Evolutionary conservation across 2,329 filamentous ascomycete species (phyloP).

Genomic region (Trichocomaceae sp.): DNA sequence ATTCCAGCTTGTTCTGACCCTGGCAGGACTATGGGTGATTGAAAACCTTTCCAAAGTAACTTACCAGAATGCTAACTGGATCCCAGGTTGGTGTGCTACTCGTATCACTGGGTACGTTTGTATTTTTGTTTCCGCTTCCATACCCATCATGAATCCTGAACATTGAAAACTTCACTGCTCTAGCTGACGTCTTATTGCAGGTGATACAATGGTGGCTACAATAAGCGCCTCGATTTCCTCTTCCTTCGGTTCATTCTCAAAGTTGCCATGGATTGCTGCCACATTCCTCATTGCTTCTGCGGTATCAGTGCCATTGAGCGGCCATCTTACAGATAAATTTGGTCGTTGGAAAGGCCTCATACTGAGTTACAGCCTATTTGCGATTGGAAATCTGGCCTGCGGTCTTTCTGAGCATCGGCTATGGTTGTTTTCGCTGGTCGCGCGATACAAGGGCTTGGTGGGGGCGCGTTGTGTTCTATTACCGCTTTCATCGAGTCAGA

Average conservation of each 20-base stretch:
- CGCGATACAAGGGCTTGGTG: constrained; percentile 75
- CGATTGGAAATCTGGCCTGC: constrained; percentile 47
- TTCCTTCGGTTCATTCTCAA: constrained; percentile 70
- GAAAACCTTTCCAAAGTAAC: no score
- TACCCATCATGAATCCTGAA: no score
- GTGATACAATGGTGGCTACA: constrained; percentile 73
- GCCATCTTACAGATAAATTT: constrained; percentile 32
- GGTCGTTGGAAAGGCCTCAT: constrained; percentile 21
- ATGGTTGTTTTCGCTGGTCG: constrained; percentile 67
- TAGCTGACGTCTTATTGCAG: no score
- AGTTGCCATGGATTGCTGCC: constrained; percentile 75
- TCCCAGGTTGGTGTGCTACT: no score
- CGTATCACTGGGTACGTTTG: no score
- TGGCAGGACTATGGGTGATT: no score
- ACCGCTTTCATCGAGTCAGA: constrained; percentile 44
- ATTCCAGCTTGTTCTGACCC: no score
- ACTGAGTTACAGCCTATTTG: not conserved
- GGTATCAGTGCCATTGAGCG: constrained; percentile 67
- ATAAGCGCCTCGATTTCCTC: constrained; percentile 75
- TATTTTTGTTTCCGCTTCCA: no score
- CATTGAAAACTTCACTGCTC: no score
- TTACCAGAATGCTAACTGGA: no score
- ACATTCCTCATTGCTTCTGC: constrained; percentile 65
- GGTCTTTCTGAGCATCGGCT: constrained; percentile 62
- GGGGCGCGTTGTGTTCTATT: constrained; percentile 70